phyloP scores from a whole-genome alignment of 257 asterid species.

The Petunia axillaris region DNA sequence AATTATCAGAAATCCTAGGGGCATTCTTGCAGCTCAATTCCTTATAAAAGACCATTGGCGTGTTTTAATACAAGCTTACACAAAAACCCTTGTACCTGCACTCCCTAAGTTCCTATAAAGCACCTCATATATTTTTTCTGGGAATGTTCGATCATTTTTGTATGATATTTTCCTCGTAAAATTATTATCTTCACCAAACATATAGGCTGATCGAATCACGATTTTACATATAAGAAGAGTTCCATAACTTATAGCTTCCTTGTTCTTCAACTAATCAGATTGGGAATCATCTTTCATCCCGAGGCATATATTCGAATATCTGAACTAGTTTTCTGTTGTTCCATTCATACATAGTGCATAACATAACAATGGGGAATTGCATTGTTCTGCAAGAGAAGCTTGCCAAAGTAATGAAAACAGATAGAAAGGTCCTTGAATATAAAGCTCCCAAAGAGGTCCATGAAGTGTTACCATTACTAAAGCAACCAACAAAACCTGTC shows the following conservation, averaged over 20 bases:
- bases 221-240: no score
- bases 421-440: conserved; percentile 61
- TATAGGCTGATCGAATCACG: no score
- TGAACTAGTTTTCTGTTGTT: no score
- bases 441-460: conserved; percentile 56
- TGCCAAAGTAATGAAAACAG: conserved; percentile 57
- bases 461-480: conserved; percentile 50
- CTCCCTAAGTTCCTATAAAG: no score
- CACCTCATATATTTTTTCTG: no score
- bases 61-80: conserved; percentile 27
- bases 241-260: no score
- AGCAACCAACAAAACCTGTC: conserved; percentile 25
- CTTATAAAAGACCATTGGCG: conserved; percentile 40
- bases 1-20: conserved; percentile 38
- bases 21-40: conserved; percentile 27
- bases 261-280: no score
- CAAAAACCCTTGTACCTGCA: conserved; percentile 11
- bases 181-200: no score
- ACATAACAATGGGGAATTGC: conserved; percentile 63
- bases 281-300: no score
- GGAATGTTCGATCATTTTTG: no score
- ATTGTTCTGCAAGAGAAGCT: conserved; percentile 46
- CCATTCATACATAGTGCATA: not conserved
- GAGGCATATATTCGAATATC: no score
- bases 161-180: no score